These are phyloP conservation scores for Heracleum sosnowskyi DNA, from an alignment of 129 eudicot species.

Conservation along the genomic window DNA sequence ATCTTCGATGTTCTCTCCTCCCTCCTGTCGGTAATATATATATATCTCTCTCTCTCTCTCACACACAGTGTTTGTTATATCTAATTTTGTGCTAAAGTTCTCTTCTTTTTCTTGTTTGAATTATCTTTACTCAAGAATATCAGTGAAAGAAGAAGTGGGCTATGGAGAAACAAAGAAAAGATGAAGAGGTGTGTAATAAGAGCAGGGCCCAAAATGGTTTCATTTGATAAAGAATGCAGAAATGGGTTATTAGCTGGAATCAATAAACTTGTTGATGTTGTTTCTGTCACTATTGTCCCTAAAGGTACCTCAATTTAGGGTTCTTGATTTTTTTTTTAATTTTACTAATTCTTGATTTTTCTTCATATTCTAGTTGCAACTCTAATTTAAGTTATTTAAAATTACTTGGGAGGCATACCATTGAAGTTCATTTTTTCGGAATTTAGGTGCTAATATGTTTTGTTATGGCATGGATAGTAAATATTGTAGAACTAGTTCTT, in stretches of 20 bases:
- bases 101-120: neutral
- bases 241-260: constrained; percentile 70
- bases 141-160: constrained; percentile 25
- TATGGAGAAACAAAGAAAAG: constrained; percentile 30
- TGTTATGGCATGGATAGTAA: neutral
- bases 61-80: neutral
- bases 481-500: too few relatives aligned
- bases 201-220: too few relatives aligned
- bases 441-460: neutral
- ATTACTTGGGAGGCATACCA: too few relatives aligned
- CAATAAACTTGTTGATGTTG: constrained; percentile 94
- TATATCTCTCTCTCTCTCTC: constrained; percentile 9
- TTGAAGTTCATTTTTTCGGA: neutral
- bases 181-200: constrained; percentile 33
- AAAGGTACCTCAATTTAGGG: constrained; percentile 62
- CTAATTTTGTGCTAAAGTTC: neutral
- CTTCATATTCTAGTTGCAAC: too few relatives aligned
- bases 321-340: too few relatives aligned
- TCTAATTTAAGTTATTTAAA: too few relatives aligned
- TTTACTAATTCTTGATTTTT: too few relatives aligned
- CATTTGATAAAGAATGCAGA: too few relatives aligned
- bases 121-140: too few relatives aligned
- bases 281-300: constrained; percentile 91
- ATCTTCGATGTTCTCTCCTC: too few relatives aligned
- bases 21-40: too few relatives aligned